A percentile compares a stretch with the other conserved stretches of the same genome.
Conservation (phyloP, 768 basidiomycete genomes). For the Amanita rimosa region DNA sequence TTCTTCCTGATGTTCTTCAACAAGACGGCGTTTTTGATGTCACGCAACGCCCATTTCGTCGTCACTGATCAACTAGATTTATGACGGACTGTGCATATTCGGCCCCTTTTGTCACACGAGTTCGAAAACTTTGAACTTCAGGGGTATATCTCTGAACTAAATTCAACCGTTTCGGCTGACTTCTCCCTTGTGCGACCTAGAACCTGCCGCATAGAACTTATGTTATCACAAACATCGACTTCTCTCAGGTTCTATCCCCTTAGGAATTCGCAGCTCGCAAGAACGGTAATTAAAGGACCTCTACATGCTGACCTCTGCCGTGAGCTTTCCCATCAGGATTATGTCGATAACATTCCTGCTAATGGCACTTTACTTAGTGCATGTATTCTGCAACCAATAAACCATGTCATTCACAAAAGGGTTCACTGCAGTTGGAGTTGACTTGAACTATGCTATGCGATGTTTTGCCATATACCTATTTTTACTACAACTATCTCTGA, state of each 20-base stretch:
- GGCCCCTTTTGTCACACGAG: not conserved
- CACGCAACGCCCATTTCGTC: not conserved
- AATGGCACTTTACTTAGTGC: not conserved
- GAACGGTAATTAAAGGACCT: not conserved
- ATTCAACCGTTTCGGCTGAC: not conserved
- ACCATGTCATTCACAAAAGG: too few species aligned
- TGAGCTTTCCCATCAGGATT: not conserved
- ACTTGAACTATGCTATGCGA: too few species aligned
- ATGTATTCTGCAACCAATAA: too few species aligned
- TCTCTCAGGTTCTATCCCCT: not conserved
- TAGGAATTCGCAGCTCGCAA: not conserved
- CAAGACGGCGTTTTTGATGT: not conserved
- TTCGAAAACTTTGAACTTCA: not conserved
- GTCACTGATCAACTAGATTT: not conserved
- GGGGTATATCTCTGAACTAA: not conserved
- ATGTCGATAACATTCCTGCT: not conserved
- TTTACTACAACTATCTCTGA: too few species aligned
- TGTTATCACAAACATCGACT: not conserved
- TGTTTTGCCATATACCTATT: too few species aligned
- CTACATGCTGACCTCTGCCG: not conserved
- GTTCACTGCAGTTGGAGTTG: too few species aligned
- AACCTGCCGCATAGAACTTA: not conserved
- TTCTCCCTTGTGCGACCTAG: not conserved
- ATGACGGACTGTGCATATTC: not conserved
- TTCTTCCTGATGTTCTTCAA: not conserved